Percentiles rank a stretch among this genome's conserved stretches.
Conservation (phyloP, 768 basidiomycete genomes). For the Boletellus sp. region DNA sequence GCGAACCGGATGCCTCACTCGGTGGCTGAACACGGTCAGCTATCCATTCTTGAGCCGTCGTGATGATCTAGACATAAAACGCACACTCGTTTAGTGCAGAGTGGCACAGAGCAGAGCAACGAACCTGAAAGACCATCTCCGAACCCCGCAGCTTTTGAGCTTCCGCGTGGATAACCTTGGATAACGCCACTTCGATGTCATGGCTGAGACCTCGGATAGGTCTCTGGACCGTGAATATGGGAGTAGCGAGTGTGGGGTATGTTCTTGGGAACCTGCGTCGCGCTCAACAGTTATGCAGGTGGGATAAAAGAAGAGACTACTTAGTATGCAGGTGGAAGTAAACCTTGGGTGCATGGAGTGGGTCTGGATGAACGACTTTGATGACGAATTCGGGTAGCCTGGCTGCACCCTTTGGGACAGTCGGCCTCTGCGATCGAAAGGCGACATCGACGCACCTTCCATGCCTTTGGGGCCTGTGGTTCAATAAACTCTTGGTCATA, state of each 20-base stretch:
- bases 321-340: constrained; percentile 67
- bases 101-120: constrained; percentile 11
- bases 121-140: constrained; percentile 77
- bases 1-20: constrained; percentile 60
- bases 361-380: constrained; percentile 62
- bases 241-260: constrained; percentile 69
- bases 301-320: constrained; percentile 37
- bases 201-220: constrained; percentile 56
- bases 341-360: constrained; percentile 51
- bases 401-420: constrained; percentile 51
- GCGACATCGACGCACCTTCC: constrained; percentile 56
- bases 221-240: constrained; percentile 65
- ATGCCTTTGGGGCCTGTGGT: constrained; percentile 71
- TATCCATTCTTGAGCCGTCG: constrained; percentile 71
- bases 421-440: neutral
- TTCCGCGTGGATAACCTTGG: constrained; percentile 59
- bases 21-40: constrained; percentile 51
- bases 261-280: constrained; percentile 68
- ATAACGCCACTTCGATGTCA: constrained; percentile 54
- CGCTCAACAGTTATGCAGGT: constrained; percentile 1
- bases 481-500: constrained; percentile 76
- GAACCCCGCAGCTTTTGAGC: constrained; percentile 62
- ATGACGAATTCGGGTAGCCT: constrained; percentile 76
- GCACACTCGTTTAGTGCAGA: constrained; percentile 1
- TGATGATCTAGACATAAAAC: constrained; percentile 51